phyloP scores from a whole-genome alignment of 1,284 basidiomycete species.

The Chondrostereum purpureum region DNA sequence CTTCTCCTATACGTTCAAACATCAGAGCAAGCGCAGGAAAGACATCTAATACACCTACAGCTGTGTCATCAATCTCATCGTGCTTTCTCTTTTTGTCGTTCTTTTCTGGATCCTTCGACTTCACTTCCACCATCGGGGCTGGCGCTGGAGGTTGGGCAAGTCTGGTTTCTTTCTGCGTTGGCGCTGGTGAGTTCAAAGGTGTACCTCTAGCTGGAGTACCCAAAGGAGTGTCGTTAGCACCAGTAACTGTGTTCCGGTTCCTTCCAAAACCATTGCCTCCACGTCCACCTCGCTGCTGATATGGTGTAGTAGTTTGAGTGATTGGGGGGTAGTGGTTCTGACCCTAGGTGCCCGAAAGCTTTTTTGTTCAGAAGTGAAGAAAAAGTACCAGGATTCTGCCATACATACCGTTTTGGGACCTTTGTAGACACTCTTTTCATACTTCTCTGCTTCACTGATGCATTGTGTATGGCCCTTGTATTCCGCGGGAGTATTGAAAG shows the following conservation, averaged over 20 bases:
- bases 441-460: constrained; percentile 87
- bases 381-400: too few relatives aligned
- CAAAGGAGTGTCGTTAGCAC: constrained; percentile 63
- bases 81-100: constrained; percentile 11
- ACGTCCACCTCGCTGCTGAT: constrained; percentile 16
- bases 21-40: neutral
- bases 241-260: constrained; percentile 38
- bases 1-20: neutral
- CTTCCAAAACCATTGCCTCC: constrained; percentile 23
- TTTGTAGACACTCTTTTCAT: constrained; percentile 81
- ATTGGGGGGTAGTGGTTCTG: too few relatives aligned
- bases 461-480: constrained; percentile 83
- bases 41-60: neutral
- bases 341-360: constrained; percentile 11
- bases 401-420: constrained; percentile 47
- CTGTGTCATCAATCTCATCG: neutral
- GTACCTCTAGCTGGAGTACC: constrained; percentile 40
- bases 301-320: too few relatives aligned
- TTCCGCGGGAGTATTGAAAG: constrained; percentile 67
- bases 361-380: constrained; percentile 14
- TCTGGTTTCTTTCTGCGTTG: constrained; percentile 18
- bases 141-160: constrained; percentile 16
- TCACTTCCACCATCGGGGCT: too few relatives aligned
- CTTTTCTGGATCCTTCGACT: constrained; percentile 7
- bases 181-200: constrained; percentile 15